phyloP scores from a whole-genome alignment of 2,329 filamentous ascomycete genomes.

The Colletotrichum cuscutae region DNA sequence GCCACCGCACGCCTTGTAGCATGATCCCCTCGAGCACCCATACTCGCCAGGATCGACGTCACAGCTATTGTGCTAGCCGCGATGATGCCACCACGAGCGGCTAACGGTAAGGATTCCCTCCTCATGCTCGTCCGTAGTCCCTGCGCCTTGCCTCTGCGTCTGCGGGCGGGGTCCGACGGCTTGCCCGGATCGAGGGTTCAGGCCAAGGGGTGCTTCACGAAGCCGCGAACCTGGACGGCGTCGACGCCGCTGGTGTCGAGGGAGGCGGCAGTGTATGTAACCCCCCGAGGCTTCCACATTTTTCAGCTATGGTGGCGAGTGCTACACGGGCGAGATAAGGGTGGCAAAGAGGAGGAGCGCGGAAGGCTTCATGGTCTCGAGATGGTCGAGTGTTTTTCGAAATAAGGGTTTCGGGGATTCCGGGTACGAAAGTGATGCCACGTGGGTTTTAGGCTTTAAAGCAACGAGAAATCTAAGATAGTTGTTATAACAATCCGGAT shows the following conservation, averaged over 20 bases:
- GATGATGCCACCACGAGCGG: neutral
- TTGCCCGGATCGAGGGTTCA: neutral
- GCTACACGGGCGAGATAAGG: conserved; percentile 1
- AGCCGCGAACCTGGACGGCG: neutral
- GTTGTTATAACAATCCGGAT: no score
- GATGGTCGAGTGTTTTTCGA: no score
- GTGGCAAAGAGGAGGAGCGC: conserved; percentile 7
- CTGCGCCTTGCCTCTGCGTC: no score
- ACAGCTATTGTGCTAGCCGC: neutral
- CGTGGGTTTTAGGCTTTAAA: no score
- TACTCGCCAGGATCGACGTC: neutral
- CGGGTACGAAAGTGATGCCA: no score
- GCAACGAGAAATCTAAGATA: no score
- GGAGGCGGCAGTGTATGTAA: neutral
- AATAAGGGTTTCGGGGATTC: no score
- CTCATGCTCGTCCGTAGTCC: no score
- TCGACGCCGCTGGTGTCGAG: conserved; percentile 10
- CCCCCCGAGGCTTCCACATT: conserved; percentile 4
- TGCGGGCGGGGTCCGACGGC: neutral
- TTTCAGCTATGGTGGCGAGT: neutral
- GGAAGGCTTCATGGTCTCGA: neutral
- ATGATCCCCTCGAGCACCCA: conserved; percentile 9
- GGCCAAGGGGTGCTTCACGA: conserved; percentile 13
- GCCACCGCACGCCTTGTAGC: conserved; percentile 1
- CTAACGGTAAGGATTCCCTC: no score